Evolutionary conservation across 129 eudicot species (phyloP).

Genomic region (Glebionis coronaria): DNA sequence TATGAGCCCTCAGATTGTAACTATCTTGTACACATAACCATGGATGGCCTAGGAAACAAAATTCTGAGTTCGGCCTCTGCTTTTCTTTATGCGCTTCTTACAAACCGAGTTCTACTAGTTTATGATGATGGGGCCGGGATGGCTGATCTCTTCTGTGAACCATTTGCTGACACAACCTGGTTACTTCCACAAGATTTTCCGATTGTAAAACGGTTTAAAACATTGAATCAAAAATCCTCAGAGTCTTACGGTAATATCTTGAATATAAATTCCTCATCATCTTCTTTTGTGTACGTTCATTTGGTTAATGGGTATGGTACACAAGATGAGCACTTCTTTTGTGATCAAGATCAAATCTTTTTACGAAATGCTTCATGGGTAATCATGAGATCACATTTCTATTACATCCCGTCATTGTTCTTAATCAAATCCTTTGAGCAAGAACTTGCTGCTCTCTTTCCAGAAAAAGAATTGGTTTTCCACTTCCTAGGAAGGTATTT

Average conservation of each 20-base stretch:
- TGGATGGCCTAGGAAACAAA: conserved; percentile 4
- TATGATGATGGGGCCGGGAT: not conserved
- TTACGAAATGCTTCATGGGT: not conserved
- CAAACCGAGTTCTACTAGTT: not conserved
- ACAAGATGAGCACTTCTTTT: not conserved
- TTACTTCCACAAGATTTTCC: not conserved
- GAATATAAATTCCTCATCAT: not conserved
- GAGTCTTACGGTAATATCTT: not conserved
- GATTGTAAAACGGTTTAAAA: not conserved
- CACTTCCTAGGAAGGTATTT: not conserved
- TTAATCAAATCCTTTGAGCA: not conserved
- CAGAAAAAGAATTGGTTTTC: conserved; percentile 1
- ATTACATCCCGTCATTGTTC: conserved; percentile 5
- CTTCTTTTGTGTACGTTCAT: conserved; percentile 1
- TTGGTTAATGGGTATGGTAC: not conserved
- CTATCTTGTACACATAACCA: not conserved
- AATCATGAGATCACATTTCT: not conserved
- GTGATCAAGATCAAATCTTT: conserved; percentile 3
- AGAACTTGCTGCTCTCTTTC: not conserved
- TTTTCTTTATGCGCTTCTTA: conserved; percentile 2
- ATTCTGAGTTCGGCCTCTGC: not conserved
- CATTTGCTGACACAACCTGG: conserved; percentile 7
- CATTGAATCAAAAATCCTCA: not conserved
- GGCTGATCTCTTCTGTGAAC: conserved; percentile 5
- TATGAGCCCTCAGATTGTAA: not conserved